These are phyloP conservation scores for Hymenochaete sp. DNA, from an alignment of 1,284 basidiomycete species.

Conservation along the genomic window DNA sequence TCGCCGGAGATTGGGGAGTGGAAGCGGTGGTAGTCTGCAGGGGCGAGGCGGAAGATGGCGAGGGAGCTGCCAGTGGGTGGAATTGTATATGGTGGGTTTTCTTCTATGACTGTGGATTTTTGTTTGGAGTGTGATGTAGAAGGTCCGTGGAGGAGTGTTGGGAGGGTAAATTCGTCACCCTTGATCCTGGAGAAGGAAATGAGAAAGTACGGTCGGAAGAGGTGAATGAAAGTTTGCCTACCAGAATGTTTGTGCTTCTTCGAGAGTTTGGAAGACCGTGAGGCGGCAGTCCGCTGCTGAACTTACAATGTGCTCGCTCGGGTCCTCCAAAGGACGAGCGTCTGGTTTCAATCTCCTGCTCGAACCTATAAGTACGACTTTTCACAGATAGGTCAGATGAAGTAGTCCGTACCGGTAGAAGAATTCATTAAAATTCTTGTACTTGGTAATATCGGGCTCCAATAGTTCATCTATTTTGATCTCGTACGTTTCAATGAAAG, in stretches of 20 bases:
- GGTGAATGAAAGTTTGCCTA: constrained; percentile 22
- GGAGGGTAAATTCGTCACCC: constrained; percentile 63
- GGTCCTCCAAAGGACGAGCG: constrained; percentile 59
- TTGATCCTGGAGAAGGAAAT: constrained; percentile 48
- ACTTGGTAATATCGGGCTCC: constrained; percentile 52
- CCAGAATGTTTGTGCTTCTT: constrained; percentile 63
- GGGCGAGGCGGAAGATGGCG: constrained; percentile 69
- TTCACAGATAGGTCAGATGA: background rate
- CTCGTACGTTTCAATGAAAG: constrained; percentile 68
- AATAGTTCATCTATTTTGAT: constrained; percentile 58
- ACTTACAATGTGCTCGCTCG: constrained; percentile 47
- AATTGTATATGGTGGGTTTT: constrained; percentile 5
- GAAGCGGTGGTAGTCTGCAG: constrained; percentile 82
- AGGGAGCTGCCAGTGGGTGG: constrained; percentile 42
- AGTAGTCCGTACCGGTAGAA: constrained; percentile 43
- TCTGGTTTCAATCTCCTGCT: constrained; percentile 50
- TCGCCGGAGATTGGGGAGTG: constrained; percentile 67
- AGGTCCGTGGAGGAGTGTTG: constrained; percentile 40
- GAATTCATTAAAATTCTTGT: constrained; percentile 76
- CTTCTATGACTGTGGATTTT: background rate
- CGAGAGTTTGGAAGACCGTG: constrained; percentile 55
- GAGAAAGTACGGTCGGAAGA: background rate
- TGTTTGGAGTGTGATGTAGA: constrained; percentile 6
- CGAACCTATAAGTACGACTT: background rate
- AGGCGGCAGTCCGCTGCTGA: constrained; percentile 71